Evolutionary conservation across 1,284 basidiomycete species (phyloP), one percentile per base, ranked within the genome.

Genomic region (Boletellus sp.): DNA sequence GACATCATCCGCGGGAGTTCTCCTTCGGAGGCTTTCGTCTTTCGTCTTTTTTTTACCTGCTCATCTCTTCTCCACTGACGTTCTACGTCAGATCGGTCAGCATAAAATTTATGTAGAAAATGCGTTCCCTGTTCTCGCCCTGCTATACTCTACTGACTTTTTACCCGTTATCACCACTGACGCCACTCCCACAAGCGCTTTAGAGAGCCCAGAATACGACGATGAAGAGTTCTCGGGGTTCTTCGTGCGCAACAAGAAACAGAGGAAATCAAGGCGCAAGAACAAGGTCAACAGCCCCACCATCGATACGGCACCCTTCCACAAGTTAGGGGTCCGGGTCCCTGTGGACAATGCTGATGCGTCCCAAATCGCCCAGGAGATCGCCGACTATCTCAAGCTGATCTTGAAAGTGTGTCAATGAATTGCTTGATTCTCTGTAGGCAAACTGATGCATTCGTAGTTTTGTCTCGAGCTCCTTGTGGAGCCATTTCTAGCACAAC

Each of bases 321-420:
- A 49, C 1, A 62, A 49, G 51, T 53, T 72, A 13, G 60, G 61
- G 3, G 35, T 42, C 1, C 35, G 48, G 1, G 53, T 68, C 1
- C 76, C 75, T 3, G 24, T 26, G 8, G 61, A 60, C n/a, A 39
- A 46, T 13, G 46, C 52, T 3, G 65, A 68, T 24, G 69, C 63
- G 0, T 42, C 46, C 3, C 37, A 52, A 10, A 42, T 68, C n/a
- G 57, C 58, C 0, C 12, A 8, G 1, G 32, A 55, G 7, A 58
- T 76, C 12, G 44, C 65, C 0, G 15, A 19, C 1, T 19, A 60
- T 1, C 65, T 71, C 43, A 66, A 61, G 49, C n/a, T 13, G 5
- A 58, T 62, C 36, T 44, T 77, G 8, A 42, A 64, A 52, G 74
- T 75, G 13, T 0, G 63, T 55, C 10, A 0, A 24, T 38, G 2